Evolutionary conservation across 495 filamentous ascomycete species (phyloP).

Genomic region (Aspergillus avenaceus): DNA sequence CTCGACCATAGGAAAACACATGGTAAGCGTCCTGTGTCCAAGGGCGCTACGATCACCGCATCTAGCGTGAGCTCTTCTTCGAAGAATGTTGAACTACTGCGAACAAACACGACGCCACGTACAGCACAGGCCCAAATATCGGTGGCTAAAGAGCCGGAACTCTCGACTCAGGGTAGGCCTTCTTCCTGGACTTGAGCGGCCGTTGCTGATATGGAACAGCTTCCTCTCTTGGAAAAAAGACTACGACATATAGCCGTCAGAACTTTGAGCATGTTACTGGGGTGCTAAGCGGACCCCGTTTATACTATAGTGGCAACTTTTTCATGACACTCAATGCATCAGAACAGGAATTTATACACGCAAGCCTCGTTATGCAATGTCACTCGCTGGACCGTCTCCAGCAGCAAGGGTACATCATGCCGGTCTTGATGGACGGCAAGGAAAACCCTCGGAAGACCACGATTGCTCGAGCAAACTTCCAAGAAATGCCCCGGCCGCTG

Average conservation of each 20-base stretch:
- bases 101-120: no score
- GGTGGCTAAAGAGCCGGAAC: no score
- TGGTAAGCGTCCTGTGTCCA: background rate
- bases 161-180: background rate
- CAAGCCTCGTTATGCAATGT: background rate
- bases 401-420: background rate
- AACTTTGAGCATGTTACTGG: background rate
- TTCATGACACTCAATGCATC: background rate
- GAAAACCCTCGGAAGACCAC: background rate
- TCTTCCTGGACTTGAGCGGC: background rate
- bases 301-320: background rate
- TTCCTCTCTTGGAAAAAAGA: background rate
- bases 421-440: background rate
- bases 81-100: no score
- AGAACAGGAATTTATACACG: background rate
- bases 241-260: background rate
- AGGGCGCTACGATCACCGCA: no score
- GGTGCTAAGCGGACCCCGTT: background rate
- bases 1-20: background rate
- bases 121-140: background rate
- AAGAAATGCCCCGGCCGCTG: background rate
- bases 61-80: no score
- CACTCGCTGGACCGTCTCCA: background rate
- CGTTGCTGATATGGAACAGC: background rate
- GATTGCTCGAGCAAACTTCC: background rate